Base-by-base conservation (phyloP, 176 grass and related monocot species). In the Avena insularis region DNA sequence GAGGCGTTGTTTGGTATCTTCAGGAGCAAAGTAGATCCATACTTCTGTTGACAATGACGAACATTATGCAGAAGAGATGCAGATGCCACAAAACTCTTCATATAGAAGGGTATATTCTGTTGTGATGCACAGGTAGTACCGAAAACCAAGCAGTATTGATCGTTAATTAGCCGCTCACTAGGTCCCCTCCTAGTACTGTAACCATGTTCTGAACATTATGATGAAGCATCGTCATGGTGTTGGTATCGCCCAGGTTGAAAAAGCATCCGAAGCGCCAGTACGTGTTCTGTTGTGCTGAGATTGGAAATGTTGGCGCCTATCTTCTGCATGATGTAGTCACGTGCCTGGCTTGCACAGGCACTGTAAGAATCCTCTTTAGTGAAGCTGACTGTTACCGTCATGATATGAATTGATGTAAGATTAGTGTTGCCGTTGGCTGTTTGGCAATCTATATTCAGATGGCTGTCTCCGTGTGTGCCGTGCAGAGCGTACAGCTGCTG, bases 21-120 rank as follows among this genome's bases (percentile, higher is more conserved):
- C 82, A 80, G 3, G 58, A 84, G 53, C 35, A 91, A 91, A 56
- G 20, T 87, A 12, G 89, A 91, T 31, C 75, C 85, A 47, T 87
- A 87, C 74, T 91, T 87, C 85, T 21, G 58, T 50, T 87, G 74
- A 87, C 67, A 60, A 5, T 1, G 43, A 48, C 1, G 12, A 17
- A 17, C 17, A 65, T 29, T 79, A n/a, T 20, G 80, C 21, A 8
- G 49, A 63, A 11, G 36, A 79, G 65, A 49, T 79, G 82, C 23
- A 54, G n/a, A 68, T 20, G 19, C 53, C 45, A 20, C 48, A 79
- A 6, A 43, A 27, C 64, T 71, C 51, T 10, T 76, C 27, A 31
- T 51, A 43, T 33, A 36, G 54, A 72, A 36, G 79, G 43, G 19
- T 40, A 15, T 86, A 55, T 85, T 86, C 58, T 81, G 35, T 31